Evolutionary conservation across 2,329 filamentous ascomycete genomes (phyloP), one percentile per base, ranked within the genome.

Genomic region (Ophiostoma tasmaniense): DNA sequence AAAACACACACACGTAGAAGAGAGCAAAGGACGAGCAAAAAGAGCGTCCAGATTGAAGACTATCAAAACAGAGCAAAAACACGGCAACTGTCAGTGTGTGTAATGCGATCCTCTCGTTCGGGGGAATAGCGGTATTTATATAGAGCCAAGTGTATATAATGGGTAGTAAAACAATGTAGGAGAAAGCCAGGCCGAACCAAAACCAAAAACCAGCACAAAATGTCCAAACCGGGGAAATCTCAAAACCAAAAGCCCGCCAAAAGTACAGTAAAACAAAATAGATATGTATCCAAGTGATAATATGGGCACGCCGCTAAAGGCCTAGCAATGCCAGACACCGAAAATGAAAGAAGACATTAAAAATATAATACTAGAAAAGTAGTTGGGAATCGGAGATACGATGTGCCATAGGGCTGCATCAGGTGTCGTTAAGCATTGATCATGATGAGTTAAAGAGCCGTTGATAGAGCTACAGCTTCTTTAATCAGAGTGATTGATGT

Each of bases 401-500:
- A 61, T 61, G 25, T 33, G 33, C 33, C 1, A 6, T 33, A 8
- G 8, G 30, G 25, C 14, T 61, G 55, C 55, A 25, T 30, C 25
- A 33, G 55, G 25, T 6, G 55, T 61, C 55, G 25, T 61, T 30
- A 61, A 30, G 8, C 55, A 61, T 61, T 33, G n/a, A 62, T 33
- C 28, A 37, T 30, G 20, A 62, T n/a, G 59, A 62, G 59, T 35
- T 13, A 35, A 14, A 62, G 17, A 14, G 59, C 13, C 30, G 59
- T n/a, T 37, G 28, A 25, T 13, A 55, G 14, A 20, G 28, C 8
- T 13, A 14, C n/a, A 10, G 25, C 50, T 55, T 13, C 50, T 22
- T 45, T 65, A 42, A 8, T 65, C 64, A 2, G 62, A 64, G 20
- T 64, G 62, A 35, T 39, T 39, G 33, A 65, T 45, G 37, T 65